Evolutionary conservation across 2,329 filamentous ascomycete species (phyloP).

Genomic region (Sclerotinia spermophila): DNA sequence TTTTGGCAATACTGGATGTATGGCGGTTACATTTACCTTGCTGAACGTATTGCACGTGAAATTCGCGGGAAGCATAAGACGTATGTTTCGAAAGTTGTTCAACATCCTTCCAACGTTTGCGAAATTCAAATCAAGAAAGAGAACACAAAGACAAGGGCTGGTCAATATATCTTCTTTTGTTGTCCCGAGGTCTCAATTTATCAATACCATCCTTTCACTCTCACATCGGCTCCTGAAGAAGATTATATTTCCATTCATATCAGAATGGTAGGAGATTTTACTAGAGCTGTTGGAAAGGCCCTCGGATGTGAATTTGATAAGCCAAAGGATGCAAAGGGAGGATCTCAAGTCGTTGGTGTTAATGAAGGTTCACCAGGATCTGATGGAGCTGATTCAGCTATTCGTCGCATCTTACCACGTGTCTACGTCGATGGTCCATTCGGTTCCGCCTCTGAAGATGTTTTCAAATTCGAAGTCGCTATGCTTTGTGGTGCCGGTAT

Average conservation of each 20-base stretch:
- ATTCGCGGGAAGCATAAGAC: constrained; percentile 78
- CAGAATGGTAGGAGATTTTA: constrained; percentile 80
- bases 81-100: constrained; percentile 83
- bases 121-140: constrained; percentile 94
- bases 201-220: constrained; percentile 85
- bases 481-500: constrained; percentile 80
- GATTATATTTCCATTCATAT: constrained; percentile 88
- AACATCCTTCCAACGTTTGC: constrained; percentile 83
- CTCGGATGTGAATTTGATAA: constrained; percentile 72
- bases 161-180: constrained; percentile 86
- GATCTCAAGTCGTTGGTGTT: constrained; percentile 67
- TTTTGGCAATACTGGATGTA: constrained; percentile 93
- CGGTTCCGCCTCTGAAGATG: constrained; percentile 80
- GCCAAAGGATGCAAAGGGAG: constrained; percentile 44
- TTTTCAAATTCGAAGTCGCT: constrained; percentile 83
- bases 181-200: constrained; percentile 82
- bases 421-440: constrained; percentile 84
- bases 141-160: constrained; percentile 73
- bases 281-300: constrained; percentile 62
- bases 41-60: constrained; percentile 75
- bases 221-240: constrained; percentile 84
- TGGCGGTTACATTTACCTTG: constrained; percentile 74
- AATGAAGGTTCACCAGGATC: constrained; percentile 49
- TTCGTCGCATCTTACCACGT: constrained; percentile 70
- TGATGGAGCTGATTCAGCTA: constrained; percentile 61